Conservation (phyloP, 2,329 filamentous ascomycete genomes). For the Aspergillus uvarum region DNA sequence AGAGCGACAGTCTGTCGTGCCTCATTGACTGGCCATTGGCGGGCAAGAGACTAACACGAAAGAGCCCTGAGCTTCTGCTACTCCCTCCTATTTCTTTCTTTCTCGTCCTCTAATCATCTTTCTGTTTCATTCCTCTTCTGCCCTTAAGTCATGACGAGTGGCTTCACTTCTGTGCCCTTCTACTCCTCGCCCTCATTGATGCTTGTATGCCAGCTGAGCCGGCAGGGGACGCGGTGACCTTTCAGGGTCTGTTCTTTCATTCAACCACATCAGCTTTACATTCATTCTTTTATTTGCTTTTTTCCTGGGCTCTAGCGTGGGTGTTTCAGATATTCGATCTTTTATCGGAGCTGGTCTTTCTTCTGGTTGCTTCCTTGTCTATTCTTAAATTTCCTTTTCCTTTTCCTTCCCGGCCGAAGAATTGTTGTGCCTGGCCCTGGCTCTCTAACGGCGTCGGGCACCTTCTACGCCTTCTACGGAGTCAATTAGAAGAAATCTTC, state of each 20-base stretch:
- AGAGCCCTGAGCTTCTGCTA: not conserved
- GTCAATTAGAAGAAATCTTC: not conserved
- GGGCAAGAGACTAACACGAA: not conserved
- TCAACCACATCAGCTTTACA: not conserved
- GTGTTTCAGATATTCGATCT: not conserved
- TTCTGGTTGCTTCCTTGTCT: not conserved
- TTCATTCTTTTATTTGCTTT: not conserved
- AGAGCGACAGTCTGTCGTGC: not conserved
- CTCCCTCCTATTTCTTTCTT: not conserved
- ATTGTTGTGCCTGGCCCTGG: not conserved
- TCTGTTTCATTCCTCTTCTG: not conserved
- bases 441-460: not conserved
- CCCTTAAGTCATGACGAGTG: slow-evolving; percentile 7
- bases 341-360: not conserved
- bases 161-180: not conserved
- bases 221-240: slow-evolving; percentile 9
- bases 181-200: slow-evolving; percentile 4
- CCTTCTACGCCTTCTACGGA: not conserved
- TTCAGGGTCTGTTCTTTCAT: not conserved
- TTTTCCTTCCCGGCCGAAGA: not conserved
- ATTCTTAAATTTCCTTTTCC: not conserved
- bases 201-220: slow-evolving; percentile 12
- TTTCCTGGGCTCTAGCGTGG: not conserved
- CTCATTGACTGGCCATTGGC: not conserved
- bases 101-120: not conserved